Evolutionary conservation across 768 basidiomycete genomes (phyloP).

Genomic region (Rhodosporidiobolus sp.): DNA sequence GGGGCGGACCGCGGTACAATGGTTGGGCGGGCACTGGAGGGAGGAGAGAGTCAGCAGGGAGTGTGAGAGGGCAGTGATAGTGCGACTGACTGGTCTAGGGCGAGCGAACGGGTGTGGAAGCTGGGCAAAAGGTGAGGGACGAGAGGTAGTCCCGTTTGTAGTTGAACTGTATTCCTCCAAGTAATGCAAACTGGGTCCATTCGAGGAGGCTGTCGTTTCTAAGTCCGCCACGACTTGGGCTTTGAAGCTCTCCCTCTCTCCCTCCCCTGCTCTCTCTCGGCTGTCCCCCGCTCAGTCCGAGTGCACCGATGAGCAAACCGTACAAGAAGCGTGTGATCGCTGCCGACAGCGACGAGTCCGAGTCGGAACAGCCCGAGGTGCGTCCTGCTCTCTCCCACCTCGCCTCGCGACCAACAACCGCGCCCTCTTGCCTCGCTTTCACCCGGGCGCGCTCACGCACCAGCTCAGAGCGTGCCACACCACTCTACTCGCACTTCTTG

Average conservation of each 20-base stretch:
- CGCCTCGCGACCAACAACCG: background rate
- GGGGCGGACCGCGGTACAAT: slow-evolving; percentile 27
- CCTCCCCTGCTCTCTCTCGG: background rate
- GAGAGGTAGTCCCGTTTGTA: too few species aligned
- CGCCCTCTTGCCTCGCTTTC: background rate
- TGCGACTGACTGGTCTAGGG: background rate
- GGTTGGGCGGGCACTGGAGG: slow-evolving; percentile 19
- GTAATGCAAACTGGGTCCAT: too few species aligned
- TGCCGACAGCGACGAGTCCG: slow-evolving; percentile 27
- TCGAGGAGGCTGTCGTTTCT: too few species aligned
- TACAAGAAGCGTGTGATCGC: slow-evolving; percentile 43
- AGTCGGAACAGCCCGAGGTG: slow-evolving; percentile 31
- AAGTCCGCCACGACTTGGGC: too few species aligned
- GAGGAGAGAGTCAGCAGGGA: background rate
- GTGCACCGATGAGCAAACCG: slow-evolving; percentile 13
- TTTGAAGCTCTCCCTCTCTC: background rate
- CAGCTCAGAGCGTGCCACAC: too few species aligned
- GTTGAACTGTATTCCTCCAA: too few species aligned
- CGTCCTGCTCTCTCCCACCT: background rate
- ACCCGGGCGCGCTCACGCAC: too few species aligned
- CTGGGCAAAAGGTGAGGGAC: too few species aligned
- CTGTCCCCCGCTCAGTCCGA: background rate
- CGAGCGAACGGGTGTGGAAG: background rate
- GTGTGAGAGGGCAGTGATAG: background rate
- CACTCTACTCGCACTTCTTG: background rate